Evolutionary conservation across 495 filamentous ascomycete genomes (phyloP).

Genomic region (Amniculicola lignicola): DNA sequence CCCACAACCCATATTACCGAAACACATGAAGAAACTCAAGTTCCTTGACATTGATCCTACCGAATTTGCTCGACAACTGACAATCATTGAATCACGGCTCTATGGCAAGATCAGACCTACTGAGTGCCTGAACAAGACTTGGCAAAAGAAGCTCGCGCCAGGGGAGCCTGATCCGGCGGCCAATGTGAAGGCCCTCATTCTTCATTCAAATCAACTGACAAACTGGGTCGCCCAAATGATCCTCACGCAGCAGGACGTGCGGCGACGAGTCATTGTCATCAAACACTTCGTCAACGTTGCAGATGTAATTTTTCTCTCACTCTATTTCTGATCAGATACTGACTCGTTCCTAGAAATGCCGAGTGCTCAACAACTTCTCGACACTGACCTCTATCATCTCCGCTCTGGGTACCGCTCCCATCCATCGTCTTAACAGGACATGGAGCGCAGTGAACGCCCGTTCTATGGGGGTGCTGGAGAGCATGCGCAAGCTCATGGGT

Average conservation of each 20-base stretch:
- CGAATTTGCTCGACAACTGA: slow-evolving; percentile 94
- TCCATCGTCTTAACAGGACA: slow-evolving; percentile 89
- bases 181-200: slow-evolving; percentile 92
- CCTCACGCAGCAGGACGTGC: slow-evolving; percentile 84
- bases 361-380: slow-evolving; percentile 90
- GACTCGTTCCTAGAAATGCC: slow-evolving; percentile 70
- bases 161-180: slow-evolving; percentile 84
- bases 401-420: slow-evolving; percentile 87
- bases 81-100: slow-evolving; percentile 90
- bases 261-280: slow-evolving; percentile 93
- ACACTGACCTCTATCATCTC: slow-evolving; percentile 98
- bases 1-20: slow-evolving; percentile 87
- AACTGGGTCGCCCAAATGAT: slow-evolving; percentile 99
- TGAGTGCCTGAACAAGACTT: slow-evolving; percentile 96
- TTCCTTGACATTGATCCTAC: slow-evolving; percentile 95
- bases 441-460: slow-evolving; percentile 89
- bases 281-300: slow-evolving; percentile 97
- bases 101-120: slow-evolving; percentile 94
- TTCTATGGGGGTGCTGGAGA: slow-evolving; percentile 73
- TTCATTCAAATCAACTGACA: slow-evolving; percentile 96
- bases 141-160: slow-evolving; percentile 86
- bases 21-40: slow-evolving; percentile 99
- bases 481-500: slow-evolving; percentile 91
- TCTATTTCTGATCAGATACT: background rate
- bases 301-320: slow-evolving; percentile 61